Base-by-base conservation (phyloP, 1,284 basidiomycete species). In the Moesziomyces antarcticus region DNA sequence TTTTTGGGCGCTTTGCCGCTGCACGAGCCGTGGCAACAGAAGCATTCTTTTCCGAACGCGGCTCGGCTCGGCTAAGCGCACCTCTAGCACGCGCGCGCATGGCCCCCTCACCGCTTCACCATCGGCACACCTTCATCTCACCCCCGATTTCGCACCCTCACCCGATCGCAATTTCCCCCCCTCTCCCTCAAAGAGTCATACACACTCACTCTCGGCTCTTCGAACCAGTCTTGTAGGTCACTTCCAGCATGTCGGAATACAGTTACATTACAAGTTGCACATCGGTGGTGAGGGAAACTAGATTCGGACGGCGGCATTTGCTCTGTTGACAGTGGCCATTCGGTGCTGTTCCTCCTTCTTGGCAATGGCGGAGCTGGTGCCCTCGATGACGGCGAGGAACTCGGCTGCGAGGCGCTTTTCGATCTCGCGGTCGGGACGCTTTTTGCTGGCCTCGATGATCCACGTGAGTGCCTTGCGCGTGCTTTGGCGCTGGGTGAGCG, bases 271-370 rank as follows among this genome's bases (percentile, higher is more conserved):
- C 25, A 27, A 6, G 1, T 27, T 27, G 25, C 25, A 7, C 24
- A 25, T 25, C 1, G 25, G 25, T 7, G 25, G 25, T 27, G 25
- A 27, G 11, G 30, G 30, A 33, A 13, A 33, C 2, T 59, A 82
- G 47, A 82, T 77, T 54, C 80, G 68, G n/a, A 81, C 77, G 42
- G 72, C 58, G 30, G 79, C 73, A 54, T 83, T 83, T n/a, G 77
- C 74, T 92, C 93, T 90, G 84, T 93, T 93, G 37, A 91, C 87
- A 87, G 91, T 91, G 1, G 91, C 94, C 41, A 88, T 79, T 77
- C 87, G 88, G 83, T 95, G 93, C 53, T 89, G 82, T 56, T 84
- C 80, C 50, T 84, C 80, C 69, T 83, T 83, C 53, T 79, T 84
- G 35, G 78, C 78, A 42, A 85, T 67, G 8, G 83, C 84, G 37